Conservation (phyloP, 345 rosid species). For the Turritis glabra region DNA sequence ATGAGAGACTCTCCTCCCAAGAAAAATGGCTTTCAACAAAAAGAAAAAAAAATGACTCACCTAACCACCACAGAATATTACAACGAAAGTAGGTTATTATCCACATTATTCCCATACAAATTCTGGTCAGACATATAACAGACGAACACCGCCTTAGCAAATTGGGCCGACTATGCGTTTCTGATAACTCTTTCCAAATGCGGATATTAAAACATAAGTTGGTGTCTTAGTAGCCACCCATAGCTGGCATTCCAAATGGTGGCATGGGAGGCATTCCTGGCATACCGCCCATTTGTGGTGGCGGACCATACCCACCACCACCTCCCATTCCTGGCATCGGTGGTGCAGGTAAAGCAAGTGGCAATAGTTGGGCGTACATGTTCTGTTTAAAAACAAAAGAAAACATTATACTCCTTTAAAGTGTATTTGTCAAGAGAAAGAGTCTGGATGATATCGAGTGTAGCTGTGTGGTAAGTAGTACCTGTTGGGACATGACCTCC, state of each 20-base stretch:
- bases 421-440: neutral
- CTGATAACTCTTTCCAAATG: conserved; percentile 1
- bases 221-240: conserved; percentile 54
- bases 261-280: conserved; percentile 58
- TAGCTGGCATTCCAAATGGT: conserved; percentile 71
- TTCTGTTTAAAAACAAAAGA: conserved; percentile 50
- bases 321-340: conserved; percentile 88
- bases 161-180: neutral
- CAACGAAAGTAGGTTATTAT: conserved; percentile 32
- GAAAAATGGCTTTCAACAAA: conserved; percentile 22
- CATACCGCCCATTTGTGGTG: conserved; percentile 55
- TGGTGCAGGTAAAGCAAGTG: conserved; percentile 89
- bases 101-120: conserved; percentile 22
- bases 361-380: conserved; percentile 90
- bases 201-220: conserved; percentile 1
- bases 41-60: neutral
- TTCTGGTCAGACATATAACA: neutral
- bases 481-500: conserved; percentile 85
- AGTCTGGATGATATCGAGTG: neutral
- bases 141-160: conserved; percentile 10
- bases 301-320: conserved; percentile 37
- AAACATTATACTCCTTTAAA: neutral
- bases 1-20: neutral
- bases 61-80: conserved; percentile 9
- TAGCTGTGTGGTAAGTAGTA: conserved; percentile 28